Base-by-base conservation (phyloP, 23 red algal species). In the Gracilaria domingensis region DNA sequence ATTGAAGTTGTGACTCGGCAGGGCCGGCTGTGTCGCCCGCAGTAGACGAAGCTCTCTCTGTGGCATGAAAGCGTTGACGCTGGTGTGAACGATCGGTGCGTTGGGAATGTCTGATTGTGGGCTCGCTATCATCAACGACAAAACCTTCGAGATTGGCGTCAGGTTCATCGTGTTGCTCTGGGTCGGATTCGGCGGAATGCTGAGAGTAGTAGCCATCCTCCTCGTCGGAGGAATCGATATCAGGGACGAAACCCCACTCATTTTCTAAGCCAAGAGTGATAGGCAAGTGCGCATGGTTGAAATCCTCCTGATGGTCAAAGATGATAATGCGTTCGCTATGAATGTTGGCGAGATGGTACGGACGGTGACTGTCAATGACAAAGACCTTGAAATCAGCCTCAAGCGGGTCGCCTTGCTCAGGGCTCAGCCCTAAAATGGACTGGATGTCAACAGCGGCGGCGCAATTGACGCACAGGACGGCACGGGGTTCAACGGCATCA, bases 361-460 rank as follows among this genome's bases (percentile, higher is more conserved):
- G 97, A 12, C 97, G 93, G 51, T 96, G 94, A 29, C 83, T 74
- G 76, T 98, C 97, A 70, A 95, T 82, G 55, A 98, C 90, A 39
- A 98, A 91, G 38, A 98, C 34, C 17, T 61, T 72, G 67, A 98
- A 75, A 40, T 84, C 78, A 5, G 51, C 38, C 8, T 24, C 34
- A 13, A 79, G 33, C 28, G 59, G 37, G 37, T 92, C n/a, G 35
- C 6, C 9, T 56, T 59, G 53, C 0, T 88, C 91, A 36, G 51
- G 51, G 21, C 28, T 25, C 14, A 87, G 61, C 4, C 38, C 21
- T 11, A 98, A 39, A 23, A 98, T 60, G 32, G 73, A 30, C 39
- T 53, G 75, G 33, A 98, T 64, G 48, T 95, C 93, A 34, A 98
- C 97, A 14, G 79, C 58, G 20, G 97, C 97, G 12, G 93, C 97